phyloP scores from a whole-genome alignment of 2,329 filamentous ascomycete species.

The Pseudocercospora eumusae region DNA sequence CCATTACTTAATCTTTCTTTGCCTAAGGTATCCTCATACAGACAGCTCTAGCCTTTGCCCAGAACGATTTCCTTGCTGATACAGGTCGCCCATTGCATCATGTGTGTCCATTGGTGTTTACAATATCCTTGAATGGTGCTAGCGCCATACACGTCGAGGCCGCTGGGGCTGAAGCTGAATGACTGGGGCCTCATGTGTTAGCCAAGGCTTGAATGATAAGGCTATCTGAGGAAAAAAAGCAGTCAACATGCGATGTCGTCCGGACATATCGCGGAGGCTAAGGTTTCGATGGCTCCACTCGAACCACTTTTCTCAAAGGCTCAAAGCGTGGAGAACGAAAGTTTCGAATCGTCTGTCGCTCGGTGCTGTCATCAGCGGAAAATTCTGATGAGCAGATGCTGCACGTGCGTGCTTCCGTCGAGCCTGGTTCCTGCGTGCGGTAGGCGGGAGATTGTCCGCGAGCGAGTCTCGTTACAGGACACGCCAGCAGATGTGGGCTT shows the following conservation, averaged over 20 bases:
- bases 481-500: not conserved
- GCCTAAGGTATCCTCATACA: not conserved
- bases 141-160: not conserved
- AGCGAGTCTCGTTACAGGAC: not conserved
- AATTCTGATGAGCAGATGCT: not conserved
- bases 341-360: not conserved
- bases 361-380: too few relatives aligned
- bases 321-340: not conserved
- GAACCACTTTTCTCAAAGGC: constrained; percentile 6
- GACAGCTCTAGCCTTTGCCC: constrained; percentile 7
- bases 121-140: not conserved
- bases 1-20: not conserved
- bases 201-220: constrained; percentile 6
- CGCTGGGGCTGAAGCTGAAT: not conserved
- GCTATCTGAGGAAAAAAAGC: constrained; percentile 3
- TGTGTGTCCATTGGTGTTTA: not conserved
- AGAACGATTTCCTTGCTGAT: constrained; percentile 2
- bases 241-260: not conserved
- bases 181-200: not conserved
- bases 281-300: constrained; percentile 3
- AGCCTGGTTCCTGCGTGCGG: constrained; percentile 3
- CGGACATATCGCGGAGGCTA: constrained; percentile 4
- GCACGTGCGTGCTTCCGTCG: not conserved
- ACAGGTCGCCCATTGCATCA: not conserved
- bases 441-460: constrained; percentile 7